Percentiles rank a stretch among this genome's conserved stretches.
phyloP scores from a whole-genome alignment of 805 yeast genomes.

The Tetrapisispora fleetii region DNA sequence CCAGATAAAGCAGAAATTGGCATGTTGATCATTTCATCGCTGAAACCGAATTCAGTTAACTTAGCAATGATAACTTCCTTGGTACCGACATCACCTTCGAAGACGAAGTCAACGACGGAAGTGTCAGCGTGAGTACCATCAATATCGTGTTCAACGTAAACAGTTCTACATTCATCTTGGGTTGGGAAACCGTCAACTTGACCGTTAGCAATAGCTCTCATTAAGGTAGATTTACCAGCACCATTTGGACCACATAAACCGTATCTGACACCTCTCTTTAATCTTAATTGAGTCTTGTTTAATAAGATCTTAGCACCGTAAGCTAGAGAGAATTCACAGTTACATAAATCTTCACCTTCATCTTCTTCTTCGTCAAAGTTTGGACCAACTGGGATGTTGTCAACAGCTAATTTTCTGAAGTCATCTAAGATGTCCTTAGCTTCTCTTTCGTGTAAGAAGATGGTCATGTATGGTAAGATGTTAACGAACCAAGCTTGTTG shows the following conservation, averaged over 20 bases:
- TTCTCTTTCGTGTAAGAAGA: conserved; percentile 87
- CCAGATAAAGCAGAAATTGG: conserved; percentile 96
- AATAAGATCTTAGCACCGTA: conserved; percentile 99
- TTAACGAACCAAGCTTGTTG: conserved; percentile 84
- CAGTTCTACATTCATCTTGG: conserved; percentile 98
- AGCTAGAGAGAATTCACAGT: conserved; percentile 99
- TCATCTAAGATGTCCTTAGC: conserved; percentile 86
- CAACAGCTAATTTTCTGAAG: conserved; percentile 92
- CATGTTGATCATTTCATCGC: conserved; percentile 86
- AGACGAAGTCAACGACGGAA: conserved; percentile 85
- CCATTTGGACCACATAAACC: conserved; percentile 99
- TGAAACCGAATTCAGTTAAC: conserved; percentile 84
- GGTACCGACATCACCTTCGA: conserved; percentile 63
- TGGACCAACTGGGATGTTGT: conserved; percentile 96
- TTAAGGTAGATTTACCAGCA: conserved; percentile 98
- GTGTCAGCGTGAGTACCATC: conserved; percentile 98
- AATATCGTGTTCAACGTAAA: conserved; percentile 98
- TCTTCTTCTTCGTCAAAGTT: conserved; percentile 93
- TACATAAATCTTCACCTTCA: conserved; percentile 99
- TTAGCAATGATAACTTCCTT: conserved; percentile 61
- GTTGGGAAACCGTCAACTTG: conserved; percentile 99
- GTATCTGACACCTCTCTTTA: conserved; percentile 98
- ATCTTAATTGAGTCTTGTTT: conserved; percentile 98
- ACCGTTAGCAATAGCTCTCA: conserved; percentile 96
- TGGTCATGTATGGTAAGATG: conserved; percentile 88